phyloP scores from a whole-genome alignment of 2,329 filamentous ascomycete species.

The Neurospora sp. region DNA sequence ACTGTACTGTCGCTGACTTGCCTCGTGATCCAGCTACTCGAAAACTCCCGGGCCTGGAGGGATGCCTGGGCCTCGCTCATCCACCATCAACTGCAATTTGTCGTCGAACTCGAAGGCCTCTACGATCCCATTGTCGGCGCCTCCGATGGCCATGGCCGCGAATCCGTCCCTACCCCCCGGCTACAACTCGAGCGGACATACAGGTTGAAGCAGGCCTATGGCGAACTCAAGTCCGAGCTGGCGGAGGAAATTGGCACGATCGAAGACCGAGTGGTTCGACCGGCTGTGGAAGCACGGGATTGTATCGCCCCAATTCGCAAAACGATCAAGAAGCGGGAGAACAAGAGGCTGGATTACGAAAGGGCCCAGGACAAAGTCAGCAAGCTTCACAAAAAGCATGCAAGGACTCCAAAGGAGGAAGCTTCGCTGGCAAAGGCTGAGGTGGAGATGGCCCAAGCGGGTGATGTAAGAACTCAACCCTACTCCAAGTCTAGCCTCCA shows the following conservation, averaged over 20 bases:
- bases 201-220: conserved; percentile 55
- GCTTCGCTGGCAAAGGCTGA: conserved; percentile 60
- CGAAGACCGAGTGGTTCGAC: conserved; percentile 58
- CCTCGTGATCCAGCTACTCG: conserved; percentile 50
- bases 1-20: conserved; percentile 3
- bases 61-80: conserved; percentile 69
- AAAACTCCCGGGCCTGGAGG: conserved; percentile 65
- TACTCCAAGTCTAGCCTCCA: neutral
- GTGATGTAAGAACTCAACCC: conserved; percentile 39
- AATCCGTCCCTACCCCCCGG: conserved; percentile 50
- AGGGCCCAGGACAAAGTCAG: conserved; percentile 63
- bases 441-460: conserved; percentile 53
- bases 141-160: conserved; percentile 43
- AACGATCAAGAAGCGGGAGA: conserved; percentile 75
- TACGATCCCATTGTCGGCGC: conserved; percentile 69
- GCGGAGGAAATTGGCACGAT: conserved; percentile 61
- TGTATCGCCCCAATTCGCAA: conserved; percentile 65
- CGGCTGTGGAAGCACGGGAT: conserved; percentile 59
- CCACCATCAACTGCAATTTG: conserved; percentile 54
- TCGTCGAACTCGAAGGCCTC: conserved; percentile 58
- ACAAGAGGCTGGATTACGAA: conserved; percentile 74
- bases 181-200: conserved; percentile 53
- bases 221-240: conserved; percentile 62
- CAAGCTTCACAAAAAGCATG: conserved; percentile 58
- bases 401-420: conserved; percentile 64